Base-by-base conservation (phyloP, 305 asterid genomes). In the Fraxinus nigra region DNA sequence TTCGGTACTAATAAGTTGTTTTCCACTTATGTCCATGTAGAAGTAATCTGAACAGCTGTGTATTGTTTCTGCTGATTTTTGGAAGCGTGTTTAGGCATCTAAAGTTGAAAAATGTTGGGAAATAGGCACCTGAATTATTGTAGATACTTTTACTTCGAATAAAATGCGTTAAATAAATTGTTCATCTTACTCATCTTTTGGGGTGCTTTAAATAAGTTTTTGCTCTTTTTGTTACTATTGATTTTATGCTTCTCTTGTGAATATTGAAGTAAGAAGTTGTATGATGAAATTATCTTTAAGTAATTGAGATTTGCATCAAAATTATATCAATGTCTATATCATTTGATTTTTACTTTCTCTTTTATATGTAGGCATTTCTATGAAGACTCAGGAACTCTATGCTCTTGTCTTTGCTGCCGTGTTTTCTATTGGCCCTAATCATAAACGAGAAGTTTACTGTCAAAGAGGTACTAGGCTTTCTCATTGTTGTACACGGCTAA, bases 341-440 rank as follows among this genome's bases (percentile, higher is more conserved):
- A 56, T 72, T 77, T 82, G 82, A 85, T 81, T 72, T 74, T 79
- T 75, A 22, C 18, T 9, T 84, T 11, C 30, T 75, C 73, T 51
- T 43, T 28, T 2, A 35, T 73, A n/a, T 86, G 77, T 88, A 93
- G 98, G 98, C 56, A 75, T 94, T 84, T 94, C 98, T 51, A 86
- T 94, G 87, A 94, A 91, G 93, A 94, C 98, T 14, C 98, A 94
- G 82, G 98, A 94, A 85, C 95, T 94, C 61, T 94, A 91, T 83
- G 97, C 98, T 40, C 61, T 92, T 65, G 97, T 94, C 85, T 94
- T 93, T 87, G 93, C 93, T 24, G 26, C 99, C 99, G 0, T 95
- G 99, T 87, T 83, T 94, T 28, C 10, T 94, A 30, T 75, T 95
- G 83, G 98, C 98, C 78, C 82, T 95, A 70, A 5, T 93, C 84